phyloP scores from a whole-genome alignment of 805 yeast genomes.

The Saturnispora besseyi region DNA sequence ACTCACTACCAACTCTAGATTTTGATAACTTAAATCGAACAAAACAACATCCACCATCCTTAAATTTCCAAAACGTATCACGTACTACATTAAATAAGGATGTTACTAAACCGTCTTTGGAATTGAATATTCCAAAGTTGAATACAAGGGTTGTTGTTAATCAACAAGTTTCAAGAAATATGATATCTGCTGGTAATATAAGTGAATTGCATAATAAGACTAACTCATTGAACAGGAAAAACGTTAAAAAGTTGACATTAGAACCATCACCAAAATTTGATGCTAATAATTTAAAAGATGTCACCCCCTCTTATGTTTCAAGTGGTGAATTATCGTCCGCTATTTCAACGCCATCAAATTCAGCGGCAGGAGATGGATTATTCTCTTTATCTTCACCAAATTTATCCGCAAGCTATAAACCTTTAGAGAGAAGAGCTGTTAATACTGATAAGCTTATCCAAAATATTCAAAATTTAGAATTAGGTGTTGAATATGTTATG shows the following conservation, averaged over 20 bases:
- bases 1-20: background rate
- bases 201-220: constrained; percentile 11
- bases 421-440: constrained; percentile 24
- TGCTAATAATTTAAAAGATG: background rate
- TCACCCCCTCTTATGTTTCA: background rate
- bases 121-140: background rate
- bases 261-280: constrained; percentile 9
- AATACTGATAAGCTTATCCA: constrained; percentile 32
- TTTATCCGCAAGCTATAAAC: constrained; percentile 10
- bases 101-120: background rate
- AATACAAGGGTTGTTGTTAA: constrained; percentile 6
- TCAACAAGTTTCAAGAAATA: constrained; percentile 9
- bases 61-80: background rate
- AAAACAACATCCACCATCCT: background rate
- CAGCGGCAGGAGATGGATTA: background rate
- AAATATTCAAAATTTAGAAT: constrained; percentile 39
- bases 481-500: constrained; percentile 46
- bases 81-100: background rate
- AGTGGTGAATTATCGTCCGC: constrained; percentile 3
- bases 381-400: constrained; percentile 1
- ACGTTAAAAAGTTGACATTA: constrained; percentile 48
- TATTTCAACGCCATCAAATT: background rate
- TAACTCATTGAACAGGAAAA: constrained; percentile 46
- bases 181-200: constrained; percentile 10
- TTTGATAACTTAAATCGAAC: background rate